A percentile compares a stretch with the other conserved stretches of the same genome.
These are phyloP conservation scores for Manihot esculenta DNA, from an alignment of 441 rosid genomes.

Conservation along the genomic window DNA sequence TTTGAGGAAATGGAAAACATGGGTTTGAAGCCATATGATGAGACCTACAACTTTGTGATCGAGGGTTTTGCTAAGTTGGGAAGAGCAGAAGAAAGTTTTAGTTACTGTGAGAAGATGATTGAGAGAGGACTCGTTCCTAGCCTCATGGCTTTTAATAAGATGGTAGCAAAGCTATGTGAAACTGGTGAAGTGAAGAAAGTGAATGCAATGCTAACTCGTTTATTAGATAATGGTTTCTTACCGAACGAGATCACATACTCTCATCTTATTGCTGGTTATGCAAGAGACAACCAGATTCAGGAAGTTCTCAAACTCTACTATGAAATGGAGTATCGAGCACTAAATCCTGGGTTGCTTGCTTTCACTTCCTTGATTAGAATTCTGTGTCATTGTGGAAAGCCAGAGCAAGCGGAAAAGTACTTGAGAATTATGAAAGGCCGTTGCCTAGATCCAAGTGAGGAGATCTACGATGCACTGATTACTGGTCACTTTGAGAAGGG, in stretches of 20 bases:
- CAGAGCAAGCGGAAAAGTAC: slow-evolving; percentile 58
- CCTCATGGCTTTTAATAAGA: slow-evolving; percentile 47
- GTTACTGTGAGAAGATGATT: slow-evolving; percentile 49
- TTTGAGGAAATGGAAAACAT: slow-evolving; percentile 49
- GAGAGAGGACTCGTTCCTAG: slow-evolving; percentile 49
- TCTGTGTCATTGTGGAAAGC: slow-evolving; percentile 47
- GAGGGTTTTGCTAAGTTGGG: slow-evolving; percentile 51
- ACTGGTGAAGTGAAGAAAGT: slow-evolving; percentile 41
- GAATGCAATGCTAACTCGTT: slow-evolving; percentile 43
- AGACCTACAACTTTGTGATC: slow-evolving; percentile 50
- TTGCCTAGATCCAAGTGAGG: slow-evolving; percentile 32
- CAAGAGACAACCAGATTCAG: slow-evolving; percentile 37
- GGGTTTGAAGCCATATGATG: slow-evolving; percentile 59
- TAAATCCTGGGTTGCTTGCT: slow-evolving; percentile 40
- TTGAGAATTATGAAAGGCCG: slow-evolving; percentile 42
- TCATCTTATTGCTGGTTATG: slow-evolving; percentile 51
- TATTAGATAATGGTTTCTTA: slow-evolving; percentile 54
- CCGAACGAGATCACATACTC: slow-evolving; percentile 53
- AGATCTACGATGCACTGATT: slow-evolving; percentile 43
- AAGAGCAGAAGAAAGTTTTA: slow-evolving; percentile 42
- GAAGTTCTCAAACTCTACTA: slow-evolving; percentile 62
- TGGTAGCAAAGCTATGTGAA: slow-evolving; percentile 45
- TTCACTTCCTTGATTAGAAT: slow-evolving; percentile 42
- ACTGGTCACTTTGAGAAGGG: slow-evolving; percentile 29
- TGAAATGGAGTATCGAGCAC: slow-evolving; percentile 59